Percentiles rank a stretch among this genome's conserved stretches.
phyloP scores from a whole-genome alignment of 148 eudicot species.

The Rhododendron vialii region DNA sequence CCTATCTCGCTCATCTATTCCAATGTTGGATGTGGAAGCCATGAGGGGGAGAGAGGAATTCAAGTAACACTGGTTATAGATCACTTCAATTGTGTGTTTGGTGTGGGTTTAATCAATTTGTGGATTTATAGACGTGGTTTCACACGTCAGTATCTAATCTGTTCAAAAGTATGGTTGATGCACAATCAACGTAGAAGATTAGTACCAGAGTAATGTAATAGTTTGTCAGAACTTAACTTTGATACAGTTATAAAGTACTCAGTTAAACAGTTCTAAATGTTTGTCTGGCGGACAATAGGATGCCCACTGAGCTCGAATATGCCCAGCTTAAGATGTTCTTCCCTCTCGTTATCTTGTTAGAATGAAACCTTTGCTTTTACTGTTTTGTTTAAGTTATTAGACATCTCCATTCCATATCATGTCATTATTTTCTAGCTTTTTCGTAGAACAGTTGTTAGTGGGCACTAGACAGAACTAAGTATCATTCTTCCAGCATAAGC shows the following conservation, averaged over 20 bases:
- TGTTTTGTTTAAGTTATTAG: neutral
- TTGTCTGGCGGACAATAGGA: neutral
- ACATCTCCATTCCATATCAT: neutral
- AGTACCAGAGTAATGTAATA: neutral
- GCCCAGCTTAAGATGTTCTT: neutral
- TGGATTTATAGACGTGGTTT: neutral
- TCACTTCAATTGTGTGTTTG: neutral
- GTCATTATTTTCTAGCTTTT: neutral
- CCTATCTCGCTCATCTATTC: neutral
- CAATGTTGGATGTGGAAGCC: neutral
- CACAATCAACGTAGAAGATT: neutral
- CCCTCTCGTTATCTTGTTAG: neutral
- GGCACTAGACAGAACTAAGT: neutral
- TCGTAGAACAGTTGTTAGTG: neutral
- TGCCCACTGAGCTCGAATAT: neutral
- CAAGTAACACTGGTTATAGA: neutral
- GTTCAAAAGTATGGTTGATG: neutral
- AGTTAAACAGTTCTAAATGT: neutral
- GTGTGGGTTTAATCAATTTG: neutral
- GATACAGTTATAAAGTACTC: neutral
- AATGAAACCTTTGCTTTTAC: neutral
- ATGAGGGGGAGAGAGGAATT: neutral
- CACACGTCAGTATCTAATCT: neutral
- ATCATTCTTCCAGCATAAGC: neutral
- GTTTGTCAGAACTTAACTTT: neutral